Conservation (phyloP, 2,329 filamentous ascomycete species). For the Trichoderma simmonsii region DNA sequence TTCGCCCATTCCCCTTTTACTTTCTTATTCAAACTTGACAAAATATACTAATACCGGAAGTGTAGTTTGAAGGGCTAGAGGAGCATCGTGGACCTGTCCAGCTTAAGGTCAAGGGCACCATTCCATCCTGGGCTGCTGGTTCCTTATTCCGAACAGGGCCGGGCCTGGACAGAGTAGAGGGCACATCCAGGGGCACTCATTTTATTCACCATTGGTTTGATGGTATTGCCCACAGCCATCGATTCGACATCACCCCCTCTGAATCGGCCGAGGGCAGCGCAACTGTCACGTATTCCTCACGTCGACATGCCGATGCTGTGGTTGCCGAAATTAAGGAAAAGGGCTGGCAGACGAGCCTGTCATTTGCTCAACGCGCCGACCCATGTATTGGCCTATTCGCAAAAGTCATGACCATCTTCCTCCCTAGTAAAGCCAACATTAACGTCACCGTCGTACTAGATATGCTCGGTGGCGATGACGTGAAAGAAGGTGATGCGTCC, state of each 20-base stretch:
- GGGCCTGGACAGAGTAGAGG: conserved; percentile 59
- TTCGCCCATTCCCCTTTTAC: too few species aligned
- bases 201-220: conserved; percentile 77
- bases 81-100: conserved; percentile 64
- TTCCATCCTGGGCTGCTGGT: conserved; percentile 70
- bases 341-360: conserved; percentile 55
- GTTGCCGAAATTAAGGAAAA: conserved; percentile 58
- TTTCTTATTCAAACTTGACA: background rate
- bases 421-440: conserved; percentile 46
- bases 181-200: conserved; percentile 57
- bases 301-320: conserved; percentile 62
- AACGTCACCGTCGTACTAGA: conserved; percentile 64
- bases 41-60: too few species aligned
- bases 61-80: conserved; percentile 58
- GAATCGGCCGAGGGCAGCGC: conserved; percentile 27
- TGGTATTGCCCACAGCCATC: conserved; percentile 67
- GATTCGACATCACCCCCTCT: conserved; percentile 62
- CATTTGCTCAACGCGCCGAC: conserved; percentile 70
- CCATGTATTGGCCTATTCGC: conserved; percentile 71
- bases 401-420: conserved; percentile 65
- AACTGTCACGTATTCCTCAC: conserved; percentile 66
- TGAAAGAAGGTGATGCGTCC: conserved; percentile 23
- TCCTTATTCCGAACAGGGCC: conserved; percentile 73
- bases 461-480: conserved; percentile 48
- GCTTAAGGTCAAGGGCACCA: conserved; percentile 60